phyloP scores from a whole-genome alignment of 306 rosid species.

The Arachis stenosperma region DNA sequence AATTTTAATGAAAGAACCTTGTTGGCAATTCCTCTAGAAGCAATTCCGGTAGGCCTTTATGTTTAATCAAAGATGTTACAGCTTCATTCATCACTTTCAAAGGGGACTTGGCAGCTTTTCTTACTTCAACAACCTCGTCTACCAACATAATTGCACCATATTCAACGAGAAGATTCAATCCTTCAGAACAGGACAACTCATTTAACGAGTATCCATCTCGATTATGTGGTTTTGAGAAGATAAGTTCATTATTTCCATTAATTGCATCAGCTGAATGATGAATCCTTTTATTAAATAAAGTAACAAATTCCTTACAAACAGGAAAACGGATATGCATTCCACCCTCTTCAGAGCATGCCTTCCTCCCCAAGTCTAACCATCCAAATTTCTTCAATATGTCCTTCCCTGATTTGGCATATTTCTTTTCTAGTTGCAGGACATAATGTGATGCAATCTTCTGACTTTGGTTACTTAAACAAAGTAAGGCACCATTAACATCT shows the following conservation, averaged over 20 bases:
- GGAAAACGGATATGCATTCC: slow-evolving; percentile 79
- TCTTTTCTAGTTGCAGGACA: slow-evolving; percentile 71
- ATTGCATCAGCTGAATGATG: slow-evolving; percentile 41
- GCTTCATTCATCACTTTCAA: slow-evolving; percentile 73
- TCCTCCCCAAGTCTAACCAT: slow-evolving; percentile 86
- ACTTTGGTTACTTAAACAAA: slow-evolving; percentile 38
- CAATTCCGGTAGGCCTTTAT: slow-evolving; percentile 55
- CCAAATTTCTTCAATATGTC: slow-evolving; percentile 85
- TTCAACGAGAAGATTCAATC: slow-evolving; percentile 62
- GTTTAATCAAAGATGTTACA: slow-evolving; percentile 60
- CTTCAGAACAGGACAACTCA: slow-evolving; percentile 53
- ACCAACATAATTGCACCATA: slow-evolving; percentile 56
- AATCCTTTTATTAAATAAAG: slow-evolving; percentile 48
- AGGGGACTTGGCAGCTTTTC: slow-evolving; percentile 68
- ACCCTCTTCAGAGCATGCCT: slow-evolving; percentile 64
- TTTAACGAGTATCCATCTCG: slow-evolving; percentile 40
- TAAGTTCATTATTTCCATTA: slow-evolving; percentile 46
- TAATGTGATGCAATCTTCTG: slow-evolving; percentile 47
- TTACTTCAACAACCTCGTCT: slow-evolving; percentile 66
- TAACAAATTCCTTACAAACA: slow-evolving; percentile 53
- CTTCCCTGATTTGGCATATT: slow-evolving; percentile 81
- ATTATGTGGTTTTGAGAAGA: slow-evolving; percentile 41
- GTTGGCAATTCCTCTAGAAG: slow-evolving; percentile 87
- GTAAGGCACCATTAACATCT: slow-evolving; percentile 37
- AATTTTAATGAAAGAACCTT: slow-evolving; percentile 54